Evolutionary conservation across 139 green algal species (phyloP).

Genomic region (Tetraselmis striata): DNA sequence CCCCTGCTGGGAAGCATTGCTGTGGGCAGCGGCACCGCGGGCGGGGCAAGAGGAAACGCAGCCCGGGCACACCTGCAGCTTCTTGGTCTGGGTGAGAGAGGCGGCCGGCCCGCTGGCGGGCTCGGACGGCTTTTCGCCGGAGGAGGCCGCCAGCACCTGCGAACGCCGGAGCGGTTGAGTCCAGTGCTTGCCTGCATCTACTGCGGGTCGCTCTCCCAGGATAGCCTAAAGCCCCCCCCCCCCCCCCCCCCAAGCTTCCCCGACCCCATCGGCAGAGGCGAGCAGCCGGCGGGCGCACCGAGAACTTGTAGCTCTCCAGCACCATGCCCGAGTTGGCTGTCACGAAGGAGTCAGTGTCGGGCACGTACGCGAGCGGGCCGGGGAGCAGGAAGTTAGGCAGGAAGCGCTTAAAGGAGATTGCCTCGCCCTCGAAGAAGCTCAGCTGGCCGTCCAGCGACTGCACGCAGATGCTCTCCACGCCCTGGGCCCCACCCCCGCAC

Average conservation of each 20-base stretch:
- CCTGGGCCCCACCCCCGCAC: neutral
- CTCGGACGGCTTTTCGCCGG: constrained; percentile 10
- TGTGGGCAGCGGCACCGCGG: constrained; percentile 1
- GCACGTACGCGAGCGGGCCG: constrained; percentile 32
- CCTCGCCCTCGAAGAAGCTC: constrained; percentile 50
- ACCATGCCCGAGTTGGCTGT: constrained; percentile 33
- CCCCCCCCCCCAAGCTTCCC: no score
- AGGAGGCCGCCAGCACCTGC: constrained; percentile 28
- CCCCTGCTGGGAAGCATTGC: neutral
- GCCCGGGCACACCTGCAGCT: no score
- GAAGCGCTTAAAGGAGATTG: constrained; percentile 26
- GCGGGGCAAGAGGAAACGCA: neutral
- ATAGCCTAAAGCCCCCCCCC: no score
- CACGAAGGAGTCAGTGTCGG: constrained; percentile 43
- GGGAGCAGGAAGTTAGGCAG: constrained; percentile 54
- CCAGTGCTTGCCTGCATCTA: no score
- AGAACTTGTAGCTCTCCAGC: constrained; percentile 38
- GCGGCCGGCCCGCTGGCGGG: neutral
- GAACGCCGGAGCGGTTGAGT: no score
- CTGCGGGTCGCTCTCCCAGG: no score
- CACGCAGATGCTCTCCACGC: constrained; percentile 48
- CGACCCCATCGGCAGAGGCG: no score
- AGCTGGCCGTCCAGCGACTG: constrained; percentile 65
- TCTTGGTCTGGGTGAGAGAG: neutral
- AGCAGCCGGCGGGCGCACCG: neutral